phyloP scores from a whole-genome alignment of 208 protist species.

The Blechomonas ayalai region DNA sequence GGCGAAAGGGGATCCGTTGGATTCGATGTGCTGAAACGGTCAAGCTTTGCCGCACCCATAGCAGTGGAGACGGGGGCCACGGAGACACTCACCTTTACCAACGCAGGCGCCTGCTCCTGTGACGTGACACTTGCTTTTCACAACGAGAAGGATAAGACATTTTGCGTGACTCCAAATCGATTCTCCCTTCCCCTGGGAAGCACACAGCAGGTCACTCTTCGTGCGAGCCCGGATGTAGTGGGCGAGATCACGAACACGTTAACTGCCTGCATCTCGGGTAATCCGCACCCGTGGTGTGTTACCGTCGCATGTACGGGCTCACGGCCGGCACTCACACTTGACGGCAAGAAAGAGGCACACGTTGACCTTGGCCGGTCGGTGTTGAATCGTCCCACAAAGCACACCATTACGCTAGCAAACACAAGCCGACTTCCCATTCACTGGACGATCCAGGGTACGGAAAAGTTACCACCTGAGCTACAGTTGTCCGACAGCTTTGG shows the following conservation, averaged over 20 bases:
- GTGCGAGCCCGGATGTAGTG: constrained; percentile 72
- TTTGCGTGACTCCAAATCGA: constrained; percentile 57
- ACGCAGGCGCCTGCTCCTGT: constrained; percentile 69
- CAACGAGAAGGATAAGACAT: constrained; percentile 83
- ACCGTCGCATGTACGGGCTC: constrained; percentile 79
- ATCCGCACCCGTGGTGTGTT: constrained; percentile 86
- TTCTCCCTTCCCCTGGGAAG: constrained; percentile 80
- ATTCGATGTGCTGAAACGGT: background rate
- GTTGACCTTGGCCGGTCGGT: constrained; percentile 81
- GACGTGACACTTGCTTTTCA: constrained; percentile 72
- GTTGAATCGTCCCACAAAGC: constrained; percentile 32
- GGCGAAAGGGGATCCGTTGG: constrained; percentile 7
- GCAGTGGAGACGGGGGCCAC: background rate
- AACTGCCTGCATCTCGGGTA: constrained; percentile 87
- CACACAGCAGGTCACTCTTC: constrained; percentile 64
- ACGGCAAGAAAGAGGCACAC: constrained; percentile 62
- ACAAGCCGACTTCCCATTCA: constrained; percentile 62
- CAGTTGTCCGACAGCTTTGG: constrained; percentile 52
- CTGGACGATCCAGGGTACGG: constrained; percentile 57
- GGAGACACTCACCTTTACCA: constrained; percentile 86
- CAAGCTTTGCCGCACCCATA: background rate
- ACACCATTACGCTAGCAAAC: constrained; percentile 65
- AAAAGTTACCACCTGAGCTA: constrained; percentile 71
- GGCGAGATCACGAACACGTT: constrained; percentile 81
- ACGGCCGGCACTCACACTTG: constrained; percentile 64